Conservation (phyloP, 441 rosid species). For the Erysimum cheiri region DNA sequence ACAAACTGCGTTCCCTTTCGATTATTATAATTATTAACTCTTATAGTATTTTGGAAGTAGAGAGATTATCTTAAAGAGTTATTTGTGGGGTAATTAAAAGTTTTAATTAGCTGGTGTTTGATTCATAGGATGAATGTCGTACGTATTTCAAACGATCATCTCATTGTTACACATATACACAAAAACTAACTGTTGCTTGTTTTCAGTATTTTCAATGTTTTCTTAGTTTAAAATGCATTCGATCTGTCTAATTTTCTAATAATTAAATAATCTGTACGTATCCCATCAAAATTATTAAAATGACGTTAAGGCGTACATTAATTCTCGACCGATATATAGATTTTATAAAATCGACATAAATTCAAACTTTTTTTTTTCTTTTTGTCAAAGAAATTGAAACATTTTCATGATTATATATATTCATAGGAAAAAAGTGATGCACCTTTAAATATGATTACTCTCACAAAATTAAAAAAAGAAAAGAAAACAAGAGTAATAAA, state of each 20-base stretch:
- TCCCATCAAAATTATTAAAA: no score
- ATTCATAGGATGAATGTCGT: conserved; percentile 21
- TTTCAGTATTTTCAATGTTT: not conserved
- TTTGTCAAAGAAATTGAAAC: no score
- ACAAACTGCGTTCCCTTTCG: not conserved
- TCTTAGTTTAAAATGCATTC: not conserved
- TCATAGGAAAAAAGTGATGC: not conserved
- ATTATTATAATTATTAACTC: not conserved
- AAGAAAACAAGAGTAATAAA: conserved; percentile 13
- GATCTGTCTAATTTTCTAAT: not conserved
- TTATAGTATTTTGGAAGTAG: conserved; percentile 18
- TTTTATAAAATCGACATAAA: not conserved
- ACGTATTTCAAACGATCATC: conserved; percentile 20
- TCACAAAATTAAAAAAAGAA: conserved; percentile 27
- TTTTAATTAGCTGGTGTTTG: conserved; percentile 12
- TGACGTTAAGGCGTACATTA: no score
- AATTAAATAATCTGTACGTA: no score
- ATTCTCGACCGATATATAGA: not conserved
- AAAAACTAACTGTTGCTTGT: conserved; percentile 3
- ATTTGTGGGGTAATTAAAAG: not conserved
- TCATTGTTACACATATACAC: not conserved
- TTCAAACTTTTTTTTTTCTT: no score
- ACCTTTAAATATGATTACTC: conserved; percentile 17
- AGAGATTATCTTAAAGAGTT: conserved; percentile 1
- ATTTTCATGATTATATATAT: not conserved